Base-by-base conservation (phyloP, 148 eudicot species). In the Spergularia bocconei region DNA sequence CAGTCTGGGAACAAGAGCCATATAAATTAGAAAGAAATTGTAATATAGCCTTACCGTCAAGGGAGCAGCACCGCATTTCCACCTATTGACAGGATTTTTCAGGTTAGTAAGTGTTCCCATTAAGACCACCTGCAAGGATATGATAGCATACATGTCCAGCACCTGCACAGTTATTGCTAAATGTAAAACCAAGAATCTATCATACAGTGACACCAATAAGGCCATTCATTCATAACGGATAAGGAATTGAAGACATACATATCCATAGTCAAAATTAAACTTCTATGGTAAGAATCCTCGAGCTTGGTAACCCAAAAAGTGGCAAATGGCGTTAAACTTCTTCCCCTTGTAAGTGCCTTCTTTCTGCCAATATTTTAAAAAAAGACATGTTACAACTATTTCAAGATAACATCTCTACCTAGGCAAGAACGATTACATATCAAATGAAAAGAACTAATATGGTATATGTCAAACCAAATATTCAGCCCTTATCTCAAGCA, bases 21-120 rank as follows among this genome's bases (percentile, higher is more conserved):
- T 61, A 62, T 70, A 20, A 73, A 78, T 71, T 81, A 79, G 19
- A 29, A 61, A 47, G 14, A 44, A 75, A 72, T 60, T 71, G 11
- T 36, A 41, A 65, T 6, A 13, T 21, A 64, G 56, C 86, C 44
- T 38, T 88, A 95, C 99, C 21, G 99, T 89, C 64, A 92, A 87
- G 29, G 99, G 99, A 82, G 99, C 97, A 72, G 99, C 99, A 70
- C 98, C 99, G 83, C 99, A 95, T 36, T 87, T 88, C 99, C 99
- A 95, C 87, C 89, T 91, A 79, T 92, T 90, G 16, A 82, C 85
- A 19, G 97, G 97, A 75, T 85, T 87, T 84, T 95, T 95, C 52
- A 95, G 85, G 86, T 95, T 95, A 44, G 92, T 95, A 70, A 91
- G 78, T 71, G 79, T 92, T 92, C 44, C 99, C 99, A 84, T 89